Evolutionary conservation across 2,329 filamentous ascomycete genomes (phyloP), one percentile per base, ranked within the genome.

Genomic region (Calycina herbarum): DNA sequence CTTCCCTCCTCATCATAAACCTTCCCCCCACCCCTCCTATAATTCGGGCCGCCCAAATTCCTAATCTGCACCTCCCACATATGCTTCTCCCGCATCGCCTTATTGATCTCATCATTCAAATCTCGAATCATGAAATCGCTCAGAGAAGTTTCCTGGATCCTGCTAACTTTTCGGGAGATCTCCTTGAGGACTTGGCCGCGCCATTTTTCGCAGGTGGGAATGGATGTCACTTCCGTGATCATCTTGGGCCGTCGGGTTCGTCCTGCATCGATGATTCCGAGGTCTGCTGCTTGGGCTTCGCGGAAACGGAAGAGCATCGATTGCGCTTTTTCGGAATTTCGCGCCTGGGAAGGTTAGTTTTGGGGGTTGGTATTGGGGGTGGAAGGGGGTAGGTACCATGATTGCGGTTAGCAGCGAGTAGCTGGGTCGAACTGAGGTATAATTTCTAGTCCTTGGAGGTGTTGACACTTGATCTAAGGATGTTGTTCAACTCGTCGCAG

Each of bases 301-400:
- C 95, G 93, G 84, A 99, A 99, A 84, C 95, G 94, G 83, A 97
- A 99, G 79, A 99, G 94, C 94, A 99, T 99, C 59, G 94, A 97
- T 83, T 99, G 95, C 75, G 95, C 94, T 80, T 98, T 99, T 85
- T 98, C 94, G 57, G 92, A 94, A 80, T 98, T 97, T 77, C 94
- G 94, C 76, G 94, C 94, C 94, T 93, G 73, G 20, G 51, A 17
- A 13, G 1, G 61, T 72, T 68, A 70, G 72, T 20, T 48, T 48
- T 35, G 27, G 15, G 8, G 48, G 4, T 11, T n/a, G 38, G 17
- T 17, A 7, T 15, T 11, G 33, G 11, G 17, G 15, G 20, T 29
- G 17, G 2, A 29, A 17, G 54, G 2, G 59, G 67, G 20, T 51
- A 24, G 20, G 54, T 69, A 76, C 74, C 75, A 76, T 76, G 63